phyloP scores from a whole-genome alignment of 192 early-diverging fungal genomes.

The Phycomyces blakesleeanus region DNA sequence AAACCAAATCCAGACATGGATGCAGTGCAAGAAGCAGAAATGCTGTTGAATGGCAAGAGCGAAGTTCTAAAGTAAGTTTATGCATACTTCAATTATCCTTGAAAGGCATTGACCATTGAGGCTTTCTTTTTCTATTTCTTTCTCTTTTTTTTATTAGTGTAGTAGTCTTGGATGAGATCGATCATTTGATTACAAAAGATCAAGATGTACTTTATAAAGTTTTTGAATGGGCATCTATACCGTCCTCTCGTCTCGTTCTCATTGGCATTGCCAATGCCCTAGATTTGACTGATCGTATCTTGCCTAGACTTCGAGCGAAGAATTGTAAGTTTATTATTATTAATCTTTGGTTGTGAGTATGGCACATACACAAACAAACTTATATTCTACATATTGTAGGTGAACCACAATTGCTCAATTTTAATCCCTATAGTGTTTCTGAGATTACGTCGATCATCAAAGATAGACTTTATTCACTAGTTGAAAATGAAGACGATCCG shows the following conservation, averaged over 20 bases:
- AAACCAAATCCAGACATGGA: conserved; percentile 41
- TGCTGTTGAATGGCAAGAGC: conserved; percentile 46
- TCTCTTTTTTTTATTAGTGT: conserved; percentile 42
- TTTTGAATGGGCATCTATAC: conserved; percentile 70
- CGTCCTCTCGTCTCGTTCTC: conserved; percentile 64
- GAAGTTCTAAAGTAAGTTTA: conserved; percentile 50
- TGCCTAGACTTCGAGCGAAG: conserved; percentile 81
- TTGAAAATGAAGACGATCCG: conserved; percentile 6
- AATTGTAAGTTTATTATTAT: conserved; percentile 57
- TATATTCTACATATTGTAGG: conserved; percentile 28
- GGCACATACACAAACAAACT: conserved; percentile 7
- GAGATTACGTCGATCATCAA: conserved; percentile 90
- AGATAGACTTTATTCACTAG: conserved; percentile 66
- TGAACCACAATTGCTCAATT: conserved; percentile 77
- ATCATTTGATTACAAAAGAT: conserved; percentile 75
- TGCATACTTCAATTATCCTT: conserved; percentile 3
- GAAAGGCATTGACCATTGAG: too few relatives aligned
- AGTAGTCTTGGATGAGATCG: conserved; percentile 91
- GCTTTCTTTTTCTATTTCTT: not conserved
- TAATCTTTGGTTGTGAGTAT: too few relatives aligned
- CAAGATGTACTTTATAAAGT: conserved; percentile 85
- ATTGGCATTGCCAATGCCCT: conserved; percentile 95
- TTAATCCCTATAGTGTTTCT: conserved; percentile 79
- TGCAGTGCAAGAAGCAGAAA: conserved; percentile 49
- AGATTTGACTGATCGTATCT: conserved; percentile 82